Conservation (phyloP, 106 monocot species). For the Dioscorea alata region DNA sequence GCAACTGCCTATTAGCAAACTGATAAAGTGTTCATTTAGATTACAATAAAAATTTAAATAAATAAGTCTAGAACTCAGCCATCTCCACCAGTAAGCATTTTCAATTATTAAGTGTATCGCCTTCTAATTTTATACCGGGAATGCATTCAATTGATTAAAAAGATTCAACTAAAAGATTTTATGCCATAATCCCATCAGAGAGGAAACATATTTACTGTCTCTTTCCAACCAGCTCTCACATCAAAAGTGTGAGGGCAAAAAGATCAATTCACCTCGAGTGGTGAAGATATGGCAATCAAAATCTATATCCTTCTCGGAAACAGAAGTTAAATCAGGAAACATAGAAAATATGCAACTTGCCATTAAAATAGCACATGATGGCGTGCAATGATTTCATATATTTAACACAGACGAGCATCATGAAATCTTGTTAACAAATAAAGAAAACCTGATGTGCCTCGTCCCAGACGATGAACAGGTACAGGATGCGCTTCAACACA, state of each 20-base stretch:
- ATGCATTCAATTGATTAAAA: too few species aligned
- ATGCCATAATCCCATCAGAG: too few species aligned
- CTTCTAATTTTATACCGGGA: too few species aligned
- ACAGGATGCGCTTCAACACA: constrained; percentile 39
- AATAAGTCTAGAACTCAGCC: too few species aligned
- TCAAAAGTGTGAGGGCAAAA: background rate
- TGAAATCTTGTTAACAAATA: background rate
- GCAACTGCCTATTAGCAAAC: background rate
- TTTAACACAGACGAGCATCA: background rate
- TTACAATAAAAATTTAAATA: background rate
- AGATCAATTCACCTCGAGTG: background rate
- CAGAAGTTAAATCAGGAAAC: background rate
- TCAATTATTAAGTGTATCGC: too few species aligned
- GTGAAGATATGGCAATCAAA: background rate
- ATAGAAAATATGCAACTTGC: too few species aligned
- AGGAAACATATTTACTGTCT: too few species aligned
- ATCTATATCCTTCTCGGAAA: background rate
- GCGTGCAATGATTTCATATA: background rate
- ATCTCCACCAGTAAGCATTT: too few species aligned
- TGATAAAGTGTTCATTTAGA: background rate
- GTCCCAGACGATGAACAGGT: constrained; percentile 87
- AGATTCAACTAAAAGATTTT: too few species aligned
- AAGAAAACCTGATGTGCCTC: constrained; percentile 87
- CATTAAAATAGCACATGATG: background rate
- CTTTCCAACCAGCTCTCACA: too few species aligned